These are phyloP conservation scores for Anthostomella pinea DNA, from an alignment of 2,329 filamentous ascomycete genomes.

Conservation along the genomic window DNA sequence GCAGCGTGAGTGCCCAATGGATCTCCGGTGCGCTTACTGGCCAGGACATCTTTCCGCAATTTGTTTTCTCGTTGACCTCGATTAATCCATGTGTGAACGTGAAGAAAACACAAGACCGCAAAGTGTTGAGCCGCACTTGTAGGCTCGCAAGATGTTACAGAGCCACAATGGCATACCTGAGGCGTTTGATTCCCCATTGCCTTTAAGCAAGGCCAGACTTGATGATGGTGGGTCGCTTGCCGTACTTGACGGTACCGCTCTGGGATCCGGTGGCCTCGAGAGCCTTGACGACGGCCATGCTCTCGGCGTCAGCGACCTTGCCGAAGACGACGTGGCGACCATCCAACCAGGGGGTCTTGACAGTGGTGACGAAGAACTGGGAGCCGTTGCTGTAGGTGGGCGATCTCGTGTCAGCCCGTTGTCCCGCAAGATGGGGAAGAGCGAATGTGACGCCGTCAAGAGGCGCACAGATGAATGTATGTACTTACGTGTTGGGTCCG, in stretches of 20 bases:
- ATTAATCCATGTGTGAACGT: too few species aligned
- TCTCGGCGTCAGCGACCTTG: slow-evolving; percentile 58
- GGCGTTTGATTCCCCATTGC: slow-evolving; percentile 9
- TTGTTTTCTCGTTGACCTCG: too few species aligned
- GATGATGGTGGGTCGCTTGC: slow-evolving; percentile 57
- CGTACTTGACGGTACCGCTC: slow-evolving; percentile 54
- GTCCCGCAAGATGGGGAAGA: too few species aligned
- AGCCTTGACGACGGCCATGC: slow-evolving; percentile 54
- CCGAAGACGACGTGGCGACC: slow-evolving; percentile 84
- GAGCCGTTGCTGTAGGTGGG: slow-evolving; percentile 86
- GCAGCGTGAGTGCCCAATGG: too few species aligned
- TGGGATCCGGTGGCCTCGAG: slow-evolving; percentile 59
- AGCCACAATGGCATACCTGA: too few species aligned
- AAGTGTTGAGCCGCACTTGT: too few species aligned
- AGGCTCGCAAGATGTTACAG: slow-evolving; percentile 28
- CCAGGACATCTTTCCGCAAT: slow-evolving; percentile 8
- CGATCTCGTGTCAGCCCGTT: too few species aligned
- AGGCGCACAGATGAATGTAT: too few species aligned
- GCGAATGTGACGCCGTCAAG: too few species aligned
- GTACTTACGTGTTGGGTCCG: slow-evolving; percentile 80
- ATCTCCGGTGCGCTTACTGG: too few species aligned
- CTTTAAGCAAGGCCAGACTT: slow-evolving; percentile 49
- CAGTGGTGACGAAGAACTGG: slow-evolving; percentile 97
- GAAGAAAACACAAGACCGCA: too few species aligned
- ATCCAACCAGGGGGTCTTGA: slow-evolving; percentile 82